Base-by-base conservation (phyloP, 805 yeast species). In the Yamadazyma akitaensis region DNA sequence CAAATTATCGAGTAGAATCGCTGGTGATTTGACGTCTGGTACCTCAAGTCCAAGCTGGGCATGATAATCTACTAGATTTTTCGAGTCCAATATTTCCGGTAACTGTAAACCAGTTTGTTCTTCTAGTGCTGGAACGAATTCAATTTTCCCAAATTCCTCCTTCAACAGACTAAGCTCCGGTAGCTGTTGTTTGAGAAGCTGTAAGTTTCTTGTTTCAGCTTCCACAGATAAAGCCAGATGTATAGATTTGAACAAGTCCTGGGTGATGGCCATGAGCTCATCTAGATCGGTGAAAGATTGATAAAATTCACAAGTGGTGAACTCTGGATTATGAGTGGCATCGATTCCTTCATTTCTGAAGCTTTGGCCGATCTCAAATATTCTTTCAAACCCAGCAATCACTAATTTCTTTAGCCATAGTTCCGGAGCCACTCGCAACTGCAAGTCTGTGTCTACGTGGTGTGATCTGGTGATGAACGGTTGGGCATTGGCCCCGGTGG, bases 341-440 rank as follows among this genome's bases (percentile, higher is more conserved):
- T 92, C 99, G 25, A 92, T 75, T 6, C 97, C 96, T 66, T 94
- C 99, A 58, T 94, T 94, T 56, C 99, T 74, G 64, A 91, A 94
- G 39, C 76, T 82, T 44, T 79, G 76, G 0, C 97, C 97, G 44
- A 94, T 79, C 59, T 94, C 98, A 63, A 80, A 94, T 2, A 94
- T 84, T 53, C 79, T 81, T 54, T 91, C 96, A 57, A 91, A 81
- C 1, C 99, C 99, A 7, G 88, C 76, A 30, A 92, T 81, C 2
- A 90, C 78, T 42, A 94, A 66, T 53, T 86, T 77, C 60, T 94
- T 94, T 46, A 94, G 75, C 97, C 97, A 94, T 33, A 94, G 67
- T 59, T 92, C 99, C 0, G 99, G 99, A 0, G 99, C 97, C 2
- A 94, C 92, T 37, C 99, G 69, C 38, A 94, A 63, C 45, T 79